Conservation (phyloP, 495 filamentous ascomycete species). For the Pyrenula aspistea region DNA sequence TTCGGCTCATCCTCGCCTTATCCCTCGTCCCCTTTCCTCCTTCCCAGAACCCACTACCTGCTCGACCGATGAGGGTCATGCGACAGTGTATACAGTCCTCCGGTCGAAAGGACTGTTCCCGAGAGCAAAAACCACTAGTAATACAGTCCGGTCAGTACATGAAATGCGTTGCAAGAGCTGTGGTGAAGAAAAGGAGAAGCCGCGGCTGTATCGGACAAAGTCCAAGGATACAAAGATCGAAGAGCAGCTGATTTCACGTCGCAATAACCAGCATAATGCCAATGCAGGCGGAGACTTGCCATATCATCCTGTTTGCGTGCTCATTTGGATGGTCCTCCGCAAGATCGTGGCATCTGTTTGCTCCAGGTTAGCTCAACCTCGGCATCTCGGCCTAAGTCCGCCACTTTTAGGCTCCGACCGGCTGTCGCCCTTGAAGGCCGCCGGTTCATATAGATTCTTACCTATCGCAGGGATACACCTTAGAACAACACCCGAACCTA, state of each 20-base stretch:
- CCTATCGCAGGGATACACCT: slow-evolving; percentile 70
- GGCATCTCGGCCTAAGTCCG: too few species aligned
- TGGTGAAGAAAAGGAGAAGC: slow-evolving; percentile 1
- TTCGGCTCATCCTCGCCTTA: slow-evolving; percentile 55
- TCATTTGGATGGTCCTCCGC: slow-evolving; percentile 63
- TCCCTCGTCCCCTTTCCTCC: slow-evolving; percentile 80
- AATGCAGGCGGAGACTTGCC: slow-evolving; percentile 30
- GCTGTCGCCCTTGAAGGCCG: background rate
- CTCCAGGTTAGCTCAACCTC: background rate
- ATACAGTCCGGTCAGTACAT: slow-evolving; percentile 1
- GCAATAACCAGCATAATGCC: background rate
- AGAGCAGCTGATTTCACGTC: background rate
- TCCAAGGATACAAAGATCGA: background rate
- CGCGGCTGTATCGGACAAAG: background rate
- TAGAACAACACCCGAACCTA: slow-evolving; percentile 50
- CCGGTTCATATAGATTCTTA: slow-evolving; percentile 11
- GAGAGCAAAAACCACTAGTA: slow-evolving; percentile 53
- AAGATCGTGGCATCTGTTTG: slow-evolving; percentile 59
- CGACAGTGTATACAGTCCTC: slow-evolving; percentile 74
- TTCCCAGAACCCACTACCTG: slow-evolving; percentile 78
- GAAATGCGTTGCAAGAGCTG: background rate
- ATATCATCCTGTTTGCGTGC: slow-evolving; percentile 84
- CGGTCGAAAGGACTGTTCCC: slow-evolving; percentile 73
- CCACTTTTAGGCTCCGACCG: too few species aligned
- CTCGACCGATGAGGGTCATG: slow-evolving; percentile 55